These are phyloP conservation scores for Arachnopeziza araneosa DNA, from an alignment of 2,329 filamentous ascomycete genomes.

Conservation along the genomic window DNA sequence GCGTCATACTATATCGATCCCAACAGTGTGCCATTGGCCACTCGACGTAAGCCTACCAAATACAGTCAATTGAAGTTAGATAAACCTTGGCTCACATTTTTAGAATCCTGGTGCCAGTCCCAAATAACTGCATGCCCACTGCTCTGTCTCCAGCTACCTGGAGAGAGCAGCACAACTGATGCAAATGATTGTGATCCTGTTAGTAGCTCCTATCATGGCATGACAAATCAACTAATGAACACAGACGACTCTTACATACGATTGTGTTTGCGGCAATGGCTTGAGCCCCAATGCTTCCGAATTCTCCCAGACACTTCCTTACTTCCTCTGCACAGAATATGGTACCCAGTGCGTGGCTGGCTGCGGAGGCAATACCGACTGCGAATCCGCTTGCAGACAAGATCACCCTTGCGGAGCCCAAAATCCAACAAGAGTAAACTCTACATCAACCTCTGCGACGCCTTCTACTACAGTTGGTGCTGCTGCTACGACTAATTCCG, in stretches of 20 bases:
- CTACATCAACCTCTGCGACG: slow-evolving; percentile 39
- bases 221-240: not conserved
- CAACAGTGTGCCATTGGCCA: slow-evolving; percentile 45
- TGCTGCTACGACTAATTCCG: slow-evolving; percentile 25
- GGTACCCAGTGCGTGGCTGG: slow-evolving; percentile 59
- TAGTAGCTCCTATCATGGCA: slow-evolving; percentile 24
- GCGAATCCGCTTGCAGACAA: slow-evolving; percentile 53
- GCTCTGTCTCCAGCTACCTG: slow-evolving; percentile 62
- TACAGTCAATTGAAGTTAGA: not conserved
- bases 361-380: slow-evolving; percentile 54
- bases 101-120: slow-evolving; percentile 59
- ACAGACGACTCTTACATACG: slow-evolving; percentile 57
- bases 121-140: slow-evolving; percentile 61
- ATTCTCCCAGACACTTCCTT: slow-evolving; percentile 74
- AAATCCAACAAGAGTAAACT: slow-evolving; percentile 55
- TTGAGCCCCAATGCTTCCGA: slow-evolving; percentile 65
- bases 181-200: slow-evolving; percentile 65
- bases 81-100: slow-evolving; percentile 7
- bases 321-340: slow-evolving; percentile 68
- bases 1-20: slow-evolving; percentile 60
- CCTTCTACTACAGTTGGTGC: slow-evolving; percentile 36
- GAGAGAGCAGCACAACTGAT: slow-evolving; percentile 36
- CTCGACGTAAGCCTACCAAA: slow-evolving; percentile 29
- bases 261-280: slow-evolving; percentile 65
- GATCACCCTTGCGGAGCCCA: slow-evolving; percentile 69